Percentiles rank a stretch among this genome's conserved stretches.
These are phyloP conservation scores for Penicillium fimorum DNA, from an alignment of 495 filamentous ascomycete genomes.

Conservation along the genomic window DNA sequence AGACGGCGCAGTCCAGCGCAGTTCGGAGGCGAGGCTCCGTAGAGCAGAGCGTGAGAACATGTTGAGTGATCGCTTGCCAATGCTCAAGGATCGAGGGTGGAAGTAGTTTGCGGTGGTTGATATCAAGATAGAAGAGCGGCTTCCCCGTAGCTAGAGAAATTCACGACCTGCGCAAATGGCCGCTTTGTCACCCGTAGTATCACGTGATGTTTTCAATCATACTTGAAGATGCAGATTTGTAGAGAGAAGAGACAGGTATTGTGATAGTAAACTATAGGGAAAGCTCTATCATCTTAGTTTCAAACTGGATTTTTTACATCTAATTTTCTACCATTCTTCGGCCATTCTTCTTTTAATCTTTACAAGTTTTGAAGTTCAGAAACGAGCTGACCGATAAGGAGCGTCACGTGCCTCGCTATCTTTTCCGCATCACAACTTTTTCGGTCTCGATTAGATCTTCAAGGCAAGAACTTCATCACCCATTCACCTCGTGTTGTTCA, in stretches of 20 bases:
- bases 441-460: conserved; percentile 32
- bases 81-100: conserved; percentile 15
- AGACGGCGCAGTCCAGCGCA: conserved; percentile 33
- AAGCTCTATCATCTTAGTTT: neutral
- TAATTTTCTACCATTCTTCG: neutral
- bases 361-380: neutral
- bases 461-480: conserved; percentile 18
- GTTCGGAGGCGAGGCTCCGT: conserved; percentile 35
- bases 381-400: conserved; percentile 29
- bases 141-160: conserved; percentile 32
- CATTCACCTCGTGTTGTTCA: conserved; percentile 20
- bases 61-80: conserved; percentile 14
- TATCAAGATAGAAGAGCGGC: conserved; percentile 16
- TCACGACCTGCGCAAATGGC: conserved; percentile 29
- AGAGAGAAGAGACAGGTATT: neutral
- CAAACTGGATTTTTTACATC: neutral
- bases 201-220: conserved; percentile 18
- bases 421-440: conserved; percentile 40
- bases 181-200: conserved; percentile 29
- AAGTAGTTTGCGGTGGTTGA: conserved; percentile 15
- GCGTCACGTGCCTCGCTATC: conserved; percentile 29
- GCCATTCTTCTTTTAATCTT: neutral
- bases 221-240: neutral
- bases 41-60: conserved; percentile 47
- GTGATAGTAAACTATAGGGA: neutral